Conservation (phyloP, 1,284 basidiomycete species). For the Trichosporon ovoides region DNA sequence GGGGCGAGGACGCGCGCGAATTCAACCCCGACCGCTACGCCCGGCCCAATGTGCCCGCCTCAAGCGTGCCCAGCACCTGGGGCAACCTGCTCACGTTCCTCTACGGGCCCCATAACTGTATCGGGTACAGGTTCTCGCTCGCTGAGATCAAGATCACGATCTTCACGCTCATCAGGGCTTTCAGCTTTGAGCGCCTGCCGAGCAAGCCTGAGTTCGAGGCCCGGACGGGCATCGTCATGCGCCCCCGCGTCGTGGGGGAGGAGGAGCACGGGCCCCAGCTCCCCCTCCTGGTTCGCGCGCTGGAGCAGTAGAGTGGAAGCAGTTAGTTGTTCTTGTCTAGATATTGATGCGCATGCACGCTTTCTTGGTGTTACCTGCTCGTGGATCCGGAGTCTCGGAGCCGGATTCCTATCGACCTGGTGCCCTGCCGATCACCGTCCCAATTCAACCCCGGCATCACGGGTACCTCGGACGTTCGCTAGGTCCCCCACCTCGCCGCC, state of each 20-base stretch:
- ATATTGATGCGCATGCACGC: too few species aligned
- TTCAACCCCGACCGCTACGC: conserved; percentile 52
- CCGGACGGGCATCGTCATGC: conserved; percentile 46
- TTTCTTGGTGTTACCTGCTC: too few species aligned
- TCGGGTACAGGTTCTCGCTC: conserved; percentile 66
- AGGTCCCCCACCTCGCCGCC: too few species aligned
- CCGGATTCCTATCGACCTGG: too few species aligned
- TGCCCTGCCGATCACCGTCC: too few species aligned
- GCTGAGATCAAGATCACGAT: conserved; percentile 61
- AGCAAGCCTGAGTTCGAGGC: conserved; percentile 35
- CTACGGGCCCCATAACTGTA: conserved; percentile 62
- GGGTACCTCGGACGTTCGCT: too few species aligned
- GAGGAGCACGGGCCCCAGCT: conserved; percentile 46
- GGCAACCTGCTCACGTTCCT: conserved; percentile 65
- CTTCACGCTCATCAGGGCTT: conserved; percentile 57
- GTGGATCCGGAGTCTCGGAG: too few species aligned
- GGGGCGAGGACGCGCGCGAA: conserved; percentile 62
- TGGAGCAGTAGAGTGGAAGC: not conserved
- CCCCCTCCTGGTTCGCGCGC: conserved; percentile 36
- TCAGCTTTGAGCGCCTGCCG: conserved; percentile 55
- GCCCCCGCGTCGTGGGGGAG: conserved; percentile 40
- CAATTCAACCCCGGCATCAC: too few species aligned
- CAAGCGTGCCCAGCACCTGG: conserved; percentile 58
- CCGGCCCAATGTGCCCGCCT: conserved; percentile 31
- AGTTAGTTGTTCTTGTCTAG: too few species aligned